Evolutionary conservation across 192 early-diverging fungal genomes (phyloP).

Genomic region (Coemansia sp.): DNA sequence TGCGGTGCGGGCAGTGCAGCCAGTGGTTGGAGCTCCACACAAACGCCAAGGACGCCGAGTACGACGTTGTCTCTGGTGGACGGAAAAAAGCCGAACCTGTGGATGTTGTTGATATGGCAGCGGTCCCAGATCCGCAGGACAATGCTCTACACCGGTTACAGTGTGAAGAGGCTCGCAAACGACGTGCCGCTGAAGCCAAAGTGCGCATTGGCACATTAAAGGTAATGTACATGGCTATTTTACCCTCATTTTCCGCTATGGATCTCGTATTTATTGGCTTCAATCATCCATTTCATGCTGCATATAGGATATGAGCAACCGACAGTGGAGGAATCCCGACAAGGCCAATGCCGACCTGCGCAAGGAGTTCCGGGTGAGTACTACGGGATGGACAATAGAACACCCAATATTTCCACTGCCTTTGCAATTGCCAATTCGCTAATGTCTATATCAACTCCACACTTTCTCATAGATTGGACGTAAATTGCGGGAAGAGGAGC

Average conservation of each 20-base stretch:
- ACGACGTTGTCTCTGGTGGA: slow-evolving; percentile 56
- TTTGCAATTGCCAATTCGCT: too few relatives aligned
- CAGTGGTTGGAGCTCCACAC: slow-evolving; percentile 91
- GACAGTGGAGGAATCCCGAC: slow-evolving; percentile 77
- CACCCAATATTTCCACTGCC: too few relatives aligned
- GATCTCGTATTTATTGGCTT: not conserved
- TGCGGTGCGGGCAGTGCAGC: slow-evolving; percentile 88
- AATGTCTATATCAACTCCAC: not conserved
- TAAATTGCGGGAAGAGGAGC: slow-evolving; percentile 43
- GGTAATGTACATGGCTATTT: not conserved
- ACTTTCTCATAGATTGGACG: slow-evolving; percentile 50
- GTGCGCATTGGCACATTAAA: slow-evolving; percentile 50
- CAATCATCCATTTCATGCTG: not conserved
- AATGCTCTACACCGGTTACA: slow-evolving; percentile 53
- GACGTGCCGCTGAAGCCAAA: slow-evolving; percentile 39
- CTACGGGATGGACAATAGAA: not conserved
- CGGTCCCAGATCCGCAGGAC: slow-evolving; percentile 30
- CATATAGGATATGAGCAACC: slow-evolving; percentile 60
- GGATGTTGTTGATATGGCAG: slow-evolving; percentile 55
- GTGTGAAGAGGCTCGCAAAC: slow-evolving; percentile 46
- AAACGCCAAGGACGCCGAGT: slow-evolving; percentile 69
- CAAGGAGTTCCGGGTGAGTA: slow-evolving; percentile 57
- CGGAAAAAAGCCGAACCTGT: slow-evolving; percentile 71
- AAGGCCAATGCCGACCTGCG: slow-evolving; percentile 63
- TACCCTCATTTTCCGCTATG: not conserved